These are phyloP conservation scores for Rhodofomes roseus DNA, from an alignment of 1,284 basidiomycete genomes.

Conservation along the genomic window DNA sequence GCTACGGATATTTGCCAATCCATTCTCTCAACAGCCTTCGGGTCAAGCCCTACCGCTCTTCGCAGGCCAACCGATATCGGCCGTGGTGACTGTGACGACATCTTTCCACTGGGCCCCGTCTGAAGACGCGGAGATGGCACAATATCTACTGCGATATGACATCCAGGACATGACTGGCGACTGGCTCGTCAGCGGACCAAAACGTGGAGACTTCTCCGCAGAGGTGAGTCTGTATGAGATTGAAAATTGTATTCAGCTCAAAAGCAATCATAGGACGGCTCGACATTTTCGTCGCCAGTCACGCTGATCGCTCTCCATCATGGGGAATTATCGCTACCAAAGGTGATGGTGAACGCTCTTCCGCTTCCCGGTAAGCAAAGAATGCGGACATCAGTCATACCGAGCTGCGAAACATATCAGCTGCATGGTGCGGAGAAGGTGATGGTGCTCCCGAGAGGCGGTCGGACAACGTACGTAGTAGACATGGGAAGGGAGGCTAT, in stretches of 20 bases:
- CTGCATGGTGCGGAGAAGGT: slow-evolving; percentile 73
- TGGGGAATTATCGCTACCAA: slow-evolving; percentile 69
- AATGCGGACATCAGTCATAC: slow-evolving; percentile 55
- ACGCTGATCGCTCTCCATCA: slow-evolving; percentile 79
- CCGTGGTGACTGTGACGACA: slow-evolving; percentile 58
- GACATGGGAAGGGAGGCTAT: slow-evolving; percentile 47
- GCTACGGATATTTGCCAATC: slow-evolving; percentile 44
- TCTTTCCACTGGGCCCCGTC: slow-evolving; percentile 71
- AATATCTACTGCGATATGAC: slow-evolving; percentile 67
- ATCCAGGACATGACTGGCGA: slow-evolving; percentile 72
- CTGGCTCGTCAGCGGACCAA: slow-evolving; percentile 80
- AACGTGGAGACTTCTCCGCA: slow-evolving; percentile 73
- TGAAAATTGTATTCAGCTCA: slow-evolving; percentile 1
- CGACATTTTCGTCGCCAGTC: slow-evolving; percentile 51
- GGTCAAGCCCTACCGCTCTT: slow-evolving; percentile 46
- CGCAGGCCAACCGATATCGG: slow-evolving; percentile 76
- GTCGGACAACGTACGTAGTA: slow-evolving; percentile 75
- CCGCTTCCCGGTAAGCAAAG: slow-evolving; percentile 45
- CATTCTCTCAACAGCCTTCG: slow-evolving; percentile 21
- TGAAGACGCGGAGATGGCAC: slow-evolving; percentile 36
- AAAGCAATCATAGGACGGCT: slow-evolving; percentile 46
- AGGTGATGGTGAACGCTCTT: slow-evolving; percentile 59
- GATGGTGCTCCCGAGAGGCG: slow-evolving; percentile 71
- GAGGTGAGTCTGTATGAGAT: slow-evolving; percentile 38
- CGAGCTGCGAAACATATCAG: slow-evolving; percentile 71